Evolutionary conservation across 169 alveolate species (phyloP), one percentile per base, ranked within the genome.

Genomic region (Eimeria praecox): DNA sequence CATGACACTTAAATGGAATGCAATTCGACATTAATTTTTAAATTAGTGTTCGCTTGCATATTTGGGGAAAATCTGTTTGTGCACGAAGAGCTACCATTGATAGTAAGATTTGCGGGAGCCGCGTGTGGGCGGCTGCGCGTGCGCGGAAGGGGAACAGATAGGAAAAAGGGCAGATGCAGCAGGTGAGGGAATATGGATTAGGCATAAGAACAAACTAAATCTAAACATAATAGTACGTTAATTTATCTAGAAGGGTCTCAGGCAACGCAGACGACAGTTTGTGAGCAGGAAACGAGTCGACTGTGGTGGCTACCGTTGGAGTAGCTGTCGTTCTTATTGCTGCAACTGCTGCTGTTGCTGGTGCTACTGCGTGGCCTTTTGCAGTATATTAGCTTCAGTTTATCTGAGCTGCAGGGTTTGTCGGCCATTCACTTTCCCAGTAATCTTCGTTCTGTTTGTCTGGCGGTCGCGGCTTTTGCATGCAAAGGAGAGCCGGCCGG

Each of bases 251-350:
- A 16, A 73, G 49, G 54, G 83, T 1, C 49, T 20, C 33, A 22
- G 33, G 88, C 46, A 78, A 49, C 66, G 66, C 88, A 78, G 88
- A 78, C 88, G 66, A 77, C 87, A 42, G 42, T n/a, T 78, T 49
- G 59, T 78, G 66, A 78, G 88, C 59, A 78, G 27, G 22, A 49
- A 0, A 35, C 88, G 66, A 44, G 64, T 49, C 88, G 88, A 78
- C 64, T 46, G 69, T 78, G 88, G 88, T 46, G 88, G 88, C 88
- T 78, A 49, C 88, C 69, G 66, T 78, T 12, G 83, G 83, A 73
- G 83, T 78, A 78, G 66, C 88, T 49, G 42, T 27, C 59, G 88
- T 46, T 44, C 27, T 49, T 46, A 44, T 46, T 78, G 66, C 66
- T 78, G 42, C 64, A 44, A 42, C 88, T 44, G 88, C 59, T 77